phyloP scores from a whole-genome alignment of 225 moss, liverwort and hornwort genomes.

The Physcomitrium patens region DNA sequence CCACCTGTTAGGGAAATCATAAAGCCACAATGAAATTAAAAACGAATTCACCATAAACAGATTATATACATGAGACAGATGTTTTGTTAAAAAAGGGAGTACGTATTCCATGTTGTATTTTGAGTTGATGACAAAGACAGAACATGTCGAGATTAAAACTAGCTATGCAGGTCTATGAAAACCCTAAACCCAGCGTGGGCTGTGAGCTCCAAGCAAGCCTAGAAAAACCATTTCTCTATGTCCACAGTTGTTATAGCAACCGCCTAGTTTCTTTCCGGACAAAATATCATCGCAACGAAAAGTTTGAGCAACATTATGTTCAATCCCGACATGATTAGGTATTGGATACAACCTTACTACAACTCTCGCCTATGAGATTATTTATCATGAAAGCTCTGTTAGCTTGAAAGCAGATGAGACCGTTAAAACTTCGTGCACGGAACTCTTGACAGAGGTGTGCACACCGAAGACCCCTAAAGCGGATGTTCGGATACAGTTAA shows the following conservation, averaged over 20 bases:
- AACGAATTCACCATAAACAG: not conserved
- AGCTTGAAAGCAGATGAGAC: no score
- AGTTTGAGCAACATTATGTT: slow-evolving; percentile 1
- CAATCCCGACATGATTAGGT: slow-evolving; percentile 7
- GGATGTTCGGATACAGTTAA: not conserved
- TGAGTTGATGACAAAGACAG: not conserved
- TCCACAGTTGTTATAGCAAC: not conserved
- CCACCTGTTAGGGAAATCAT: slow-evolving; percentile 25
- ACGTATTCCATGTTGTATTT: not conserved
- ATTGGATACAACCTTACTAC: slow-evolving; percentile 3
- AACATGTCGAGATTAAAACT: slow-evolving; percentile 10
- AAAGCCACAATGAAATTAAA: slow-evolving; percentile 9
- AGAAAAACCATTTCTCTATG: no score
- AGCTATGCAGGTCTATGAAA: not conserved
- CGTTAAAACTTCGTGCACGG: no score
- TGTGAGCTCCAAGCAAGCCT: no score
- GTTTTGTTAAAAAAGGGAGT: not conserved
- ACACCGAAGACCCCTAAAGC: slow-evolving; percentile 8
- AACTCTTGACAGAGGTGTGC: slow-evolving; percentile 11
- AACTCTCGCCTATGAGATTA: no score
- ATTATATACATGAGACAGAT: not conserved
- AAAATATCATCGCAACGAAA: slow-evolving; percentile 4
- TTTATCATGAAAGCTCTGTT: no score
- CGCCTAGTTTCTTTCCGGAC: slow-evolving; percentile 3
- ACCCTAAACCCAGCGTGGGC: not conserved